These are phyloP conservation scores for Stevia rebaudiana DNA, from an alignment of 140 eudicot genomes.

Conservation along the genomic window DNA sequence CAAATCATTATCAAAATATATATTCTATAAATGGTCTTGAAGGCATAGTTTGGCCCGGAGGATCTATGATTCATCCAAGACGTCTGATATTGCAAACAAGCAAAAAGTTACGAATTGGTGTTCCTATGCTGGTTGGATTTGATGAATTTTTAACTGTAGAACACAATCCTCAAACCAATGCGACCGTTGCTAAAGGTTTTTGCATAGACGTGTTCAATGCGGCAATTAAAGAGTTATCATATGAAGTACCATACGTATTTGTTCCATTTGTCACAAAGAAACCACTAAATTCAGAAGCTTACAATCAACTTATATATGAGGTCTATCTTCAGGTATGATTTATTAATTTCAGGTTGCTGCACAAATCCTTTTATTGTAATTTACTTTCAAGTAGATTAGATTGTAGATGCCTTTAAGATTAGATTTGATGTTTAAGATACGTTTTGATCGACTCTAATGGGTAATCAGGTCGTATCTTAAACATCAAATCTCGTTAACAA, in stretches of 20 bases:
- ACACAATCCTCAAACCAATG: slow-evolving; percentile 11
- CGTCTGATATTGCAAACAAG: not conserved
- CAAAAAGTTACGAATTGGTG: slow-evolving; percentile 9
- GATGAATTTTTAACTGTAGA: not conserved
- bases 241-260: slow-evolving; percentile 16
- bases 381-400: too few species aligned
- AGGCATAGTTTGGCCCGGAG: slow-evolving; percentile 10
- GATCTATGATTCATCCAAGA: slow-evolving; percentile 9
- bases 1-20: not conserved
- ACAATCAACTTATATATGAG: slow-evolving; percentile 9
- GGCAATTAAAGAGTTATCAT: slow-evolving; percentile 6
- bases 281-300: not conserved
- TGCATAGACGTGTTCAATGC: slow-evolving; percentile 13
- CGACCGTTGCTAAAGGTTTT: not conserved
- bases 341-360: too few species aligned
- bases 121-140: slow-evolving; percentile 18
- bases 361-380: too few species aligned
- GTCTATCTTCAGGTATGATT: slow-evolving; percentile 9
- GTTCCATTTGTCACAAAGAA: not conserved
- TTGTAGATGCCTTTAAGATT: too few species aligned
- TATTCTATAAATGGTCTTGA: slow-evolving; percentile 3
- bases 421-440: too few species aligned
- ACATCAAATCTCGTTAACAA: too few species aligned
- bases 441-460: too few species aligned
- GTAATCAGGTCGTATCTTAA: too few species aligned